Evolutionary conservation across 2,329 filamentous ascomycete genomes (phyloP).

Genomic region (Colletotrichum musae): DNA sequence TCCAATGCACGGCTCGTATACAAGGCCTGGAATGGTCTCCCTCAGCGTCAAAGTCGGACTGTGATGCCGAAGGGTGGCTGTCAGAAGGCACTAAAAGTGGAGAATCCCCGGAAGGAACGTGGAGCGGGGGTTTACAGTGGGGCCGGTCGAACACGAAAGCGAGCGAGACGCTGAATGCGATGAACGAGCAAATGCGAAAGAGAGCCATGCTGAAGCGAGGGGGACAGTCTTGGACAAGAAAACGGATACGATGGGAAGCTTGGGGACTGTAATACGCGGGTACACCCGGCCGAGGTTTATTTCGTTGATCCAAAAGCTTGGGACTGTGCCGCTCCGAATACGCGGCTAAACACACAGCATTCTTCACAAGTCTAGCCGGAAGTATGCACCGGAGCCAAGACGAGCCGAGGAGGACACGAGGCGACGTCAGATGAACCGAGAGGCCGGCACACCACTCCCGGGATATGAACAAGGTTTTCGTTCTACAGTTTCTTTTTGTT

Average conservation of each 20-base stretch:
- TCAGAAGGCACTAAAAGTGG: too few relatives aligned
- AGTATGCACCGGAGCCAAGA: not conserved
- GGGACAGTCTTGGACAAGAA: not conserved
- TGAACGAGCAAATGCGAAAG: not conserved
- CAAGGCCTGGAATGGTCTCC: too few relatives aligned
- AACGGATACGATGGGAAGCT: not conserved
- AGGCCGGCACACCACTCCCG: not conserved
- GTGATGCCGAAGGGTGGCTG: too few relatives aligned
- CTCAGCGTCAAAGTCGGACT: too few relatives aligned
- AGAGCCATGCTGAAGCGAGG: too few relatives aligned
- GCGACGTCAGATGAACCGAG: slow-evolving; percentile 19
- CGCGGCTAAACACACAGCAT: not conserved
- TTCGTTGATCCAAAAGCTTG: too few relatives aligned
- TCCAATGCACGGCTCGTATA: too few relatives aligned
- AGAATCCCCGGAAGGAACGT: too few relatives aligned
- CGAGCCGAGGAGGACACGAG: not conserved
- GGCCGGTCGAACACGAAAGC: slow-evolving; percentile 6
- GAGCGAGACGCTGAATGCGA: not conserved
- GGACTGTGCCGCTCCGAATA: not conserved
- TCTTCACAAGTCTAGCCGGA: not conserved
- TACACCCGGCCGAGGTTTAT: slow-evolving; percentile 2
- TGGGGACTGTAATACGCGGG: slow-evolving; percentile 2
- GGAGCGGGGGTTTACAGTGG: not conserved
- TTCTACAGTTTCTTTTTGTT: not conserved
- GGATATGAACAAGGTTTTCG: slow-evolving; percentile 21